Conservation (phyloP, 225 moss, liverwort and hornwort genomes). For the Thuidium tamariscinum region DNA sequence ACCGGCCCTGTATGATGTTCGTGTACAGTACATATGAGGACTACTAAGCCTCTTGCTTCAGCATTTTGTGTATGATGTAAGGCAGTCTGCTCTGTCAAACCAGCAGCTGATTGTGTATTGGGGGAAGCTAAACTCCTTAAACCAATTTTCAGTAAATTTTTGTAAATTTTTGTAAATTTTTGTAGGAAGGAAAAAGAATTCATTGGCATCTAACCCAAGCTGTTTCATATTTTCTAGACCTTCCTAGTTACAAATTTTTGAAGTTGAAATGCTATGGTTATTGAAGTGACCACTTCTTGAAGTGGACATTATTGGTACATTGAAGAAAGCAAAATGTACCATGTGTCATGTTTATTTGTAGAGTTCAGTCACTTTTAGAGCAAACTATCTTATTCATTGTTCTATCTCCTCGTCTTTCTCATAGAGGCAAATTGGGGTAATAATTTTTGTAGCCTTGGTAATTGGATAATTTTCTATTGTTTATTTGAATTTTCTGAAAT, state of each 20-base stretch:
- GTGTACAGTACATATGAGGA: no score
- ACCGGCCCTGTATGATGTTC: neutral
- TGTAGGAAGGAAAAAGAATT: neutral
- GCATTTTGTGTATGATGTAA: neutral
- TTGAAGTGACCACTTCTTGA: neutral
- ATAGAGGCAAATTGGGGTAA: neutral
- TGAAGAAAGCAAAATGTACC: neutral
- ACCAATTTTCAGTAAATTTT: neutral
- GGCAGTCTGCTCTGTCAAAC: neutral
- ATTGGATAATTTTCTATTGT: neutral
- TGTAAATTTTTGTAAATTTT: neutral
- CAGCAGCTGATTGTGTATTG: neutral
- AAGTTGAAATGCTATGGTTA: fast-evolving
- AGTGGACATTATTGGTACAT: neutral
- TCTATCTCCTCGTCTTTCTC: neutral
- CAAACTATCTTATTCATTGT: neutral
- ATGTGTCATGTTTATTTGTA: no score
- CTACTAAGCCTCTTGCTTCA: neutral
- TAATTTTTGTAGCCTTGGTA: neutral
- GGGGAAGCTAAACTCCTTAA: neutral
- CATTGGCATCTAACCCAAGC: neutral
- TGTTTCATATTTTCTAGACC: neutral
- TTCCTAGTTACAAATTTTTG: neutral
- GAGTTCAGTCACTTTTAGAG: neutral
- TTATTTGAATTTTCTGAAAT: neutral